phyloP scores from a whole-genome alignment of 305 asterid genomes.

The Solanum hybrid region DNA sequence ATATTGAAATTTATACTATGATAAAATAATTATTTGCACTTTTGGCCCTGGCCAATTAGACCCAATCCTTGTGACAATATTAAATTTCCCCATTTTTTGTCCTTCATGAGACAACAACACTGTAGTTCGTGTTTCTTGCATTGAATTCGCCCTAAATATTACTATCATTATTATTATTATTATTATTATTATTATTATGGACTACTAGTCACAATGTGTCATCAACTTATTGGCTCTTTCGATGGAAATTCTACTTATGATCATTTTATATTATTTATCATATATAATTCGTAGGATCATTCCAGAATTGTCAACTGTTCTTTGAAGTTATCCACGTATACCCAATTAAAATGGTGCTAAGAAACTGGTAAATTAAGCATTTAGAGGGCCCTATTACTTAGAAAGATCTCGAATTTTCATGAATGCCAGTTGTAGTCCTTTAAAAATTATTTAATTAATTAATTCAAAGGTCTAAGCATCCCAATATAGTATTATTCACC shows the following conservation, averaged over 20 bases:
- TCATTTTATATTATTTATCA: not conserved
- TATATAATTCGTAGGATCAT: not conserved
- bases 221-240: not conserved
- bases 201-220: not conserved
- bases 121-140: conserved; percentile 3
- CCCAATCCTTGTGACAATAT: not conserved
- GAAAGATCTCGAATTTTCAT: conserved; percentile 17
- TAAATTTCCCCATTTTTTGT: not conserved
- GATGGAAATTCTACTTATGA: not conserved
- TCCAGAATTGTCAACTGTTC: conserved; percentile 4
- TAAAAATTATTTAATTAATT: not conserved
- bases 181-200: not conserved
- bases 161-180: not conserved
- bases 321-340: not conserved
- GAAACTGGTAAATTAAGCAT: not conserved
- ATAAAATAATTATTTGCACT: not conserved
- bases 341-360: not conserved
- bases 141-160: not conserved
- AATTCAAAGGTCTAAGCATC: not conserved
- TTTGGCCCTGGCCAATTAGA: not conserved
- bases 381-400: not conserved
- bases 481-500: not conserved
- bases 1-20: not conserved
- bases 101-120: not conserved
- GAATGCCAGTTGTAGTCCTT: conserved; percentile 10